Evolutionary conservation across 805 yeast species (phyloP).

Genomic region (Candida morakotiae): DNA sequence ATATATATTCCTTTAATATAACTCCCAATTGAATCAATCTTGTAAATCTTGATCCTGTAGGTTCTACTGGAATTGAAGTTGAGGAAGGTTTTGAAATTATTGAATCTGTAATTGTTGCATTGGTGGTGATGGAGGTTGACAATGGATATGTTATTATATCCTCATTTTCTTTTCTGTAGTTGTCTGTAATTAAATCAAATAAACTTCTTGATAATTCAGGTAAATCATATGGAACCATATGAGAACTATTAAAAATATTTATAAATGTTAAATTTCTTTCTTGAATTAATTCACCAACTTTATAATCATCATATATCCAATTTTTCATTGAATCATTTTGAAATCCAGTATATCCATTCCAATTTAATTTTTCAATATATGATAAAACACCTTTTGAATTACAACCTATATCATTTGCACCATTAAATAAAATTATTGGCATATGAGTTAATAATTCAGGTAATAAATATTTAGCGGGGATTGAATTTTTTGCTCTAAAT

Average conservation of each 20-base stretch:
- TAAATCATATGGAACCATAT: constrained; percentile 89
- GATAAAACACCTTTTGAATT: constrained; percentile 73
- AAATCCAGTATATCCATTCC: constrained; percentile 61
- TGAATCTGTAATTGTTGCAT: too few species aligned
- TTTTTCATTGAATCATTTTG: constrained; percentile 19
- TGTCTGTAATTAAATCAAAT: too few species aligned
- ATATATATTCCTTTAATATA: too few species aligned
- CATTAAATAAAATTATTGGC: constrained; percentile 74
- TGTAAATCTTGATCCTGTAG: too few species aligned
- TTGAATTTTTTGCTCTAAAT: constrained; percentile 49
- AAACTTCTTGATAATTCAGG: constrained; percentile 70
- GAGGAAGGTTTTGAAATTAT: too few species aligned
- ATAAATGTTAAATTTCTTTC: constrained; percentile 76
- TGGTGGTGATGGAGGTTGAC: too few species aligned
- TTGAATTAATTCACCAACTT: constrained; percentile 35
- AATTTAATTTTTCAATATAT: constrained; percentile 55
- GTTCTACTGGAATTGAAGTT: too few species aligned
- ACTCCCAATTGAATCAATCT: too few species aligned
- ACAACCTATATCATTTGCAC: constrained; percentile 86
- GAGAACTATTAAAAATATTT: constrained; percentile 72
- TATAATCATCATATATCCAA: constrained; percentile 44
- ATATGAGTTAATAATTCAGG: constrained; percentile 57
- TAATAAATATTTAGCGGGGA: constrained; percentile 60
- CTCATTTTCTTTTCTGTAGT: too few species aligned
- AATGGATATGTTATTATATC: too few species aligned